phyloP scores from a whole-genome alignment of 352 stramenopile species.

The Phytophthora brassicae region DNA sequence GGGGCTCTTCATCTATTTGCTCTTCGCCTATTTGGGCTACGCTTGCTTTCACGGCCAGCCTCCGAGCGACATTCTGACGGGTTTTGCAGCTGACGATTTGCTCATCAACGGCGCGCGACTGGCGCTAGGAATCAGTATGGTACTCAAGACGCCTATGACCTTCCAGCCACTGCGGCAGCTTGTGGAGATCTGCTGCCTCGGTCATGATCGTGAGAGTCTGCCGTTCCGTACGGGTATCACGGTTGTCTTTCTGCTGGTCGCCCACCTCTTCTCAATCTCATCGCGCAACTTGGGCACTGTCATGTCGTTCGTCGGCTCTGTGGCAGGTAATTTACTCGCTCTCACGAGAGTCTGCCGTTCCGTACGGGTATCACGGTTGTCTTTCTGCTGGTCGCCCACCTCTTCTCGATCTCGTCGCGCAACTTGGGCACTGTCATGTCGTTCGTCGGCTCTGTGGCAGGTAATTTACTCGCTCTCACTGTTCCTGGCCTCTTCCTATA shows the following conservation, averaged over 20 bases:
- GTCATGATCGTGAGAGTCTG: conserved; percentile 70
- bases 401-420: conserved; percentile 59
- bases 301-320: conserved; percentile 76
- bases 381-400: conserved; percentile 66
- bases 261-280: conserved; percentile 63
- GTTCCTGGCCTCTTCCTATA: conserved; percentile 78
- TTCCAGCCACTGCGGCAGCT: conserved; percentile 84
- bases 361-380: conserved; percentile 62
- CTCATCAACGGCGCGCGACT: conserved; percentile 81
- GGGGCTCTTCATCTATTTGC: conserved; percentile 58
- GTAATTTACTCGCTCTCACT: conserved; percentile 72
- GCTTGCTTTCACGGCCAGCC: conserved; percentile 79
- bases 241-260: conserved; percentile 67
- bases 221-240: conserved; percentile 69
- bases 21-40: conserved; percentile 72
- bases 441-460: conserved; percentile 71
- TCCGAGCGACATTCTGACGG: conserved; percentile 85
- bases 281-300: conserved; percentile 68
- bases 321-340: conserved; percentile 71
- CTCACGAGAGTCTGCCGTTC: conserved; percentile 77
- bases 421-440: conserved; percentile 78
- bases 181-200: conserved; percentile 71
- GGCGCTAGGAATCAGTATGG: conserved; percentile 71
- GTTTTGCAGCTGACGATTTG: conserved; percentile 63
- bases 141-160: conserved; percentile 85